A percentile compares a stretch with the other conserved stretches of the same genome.
Evolutionary conservation across 179 eudicot genomes (phyloP).

Genomic region (Spinacia oleracea): DNA sequence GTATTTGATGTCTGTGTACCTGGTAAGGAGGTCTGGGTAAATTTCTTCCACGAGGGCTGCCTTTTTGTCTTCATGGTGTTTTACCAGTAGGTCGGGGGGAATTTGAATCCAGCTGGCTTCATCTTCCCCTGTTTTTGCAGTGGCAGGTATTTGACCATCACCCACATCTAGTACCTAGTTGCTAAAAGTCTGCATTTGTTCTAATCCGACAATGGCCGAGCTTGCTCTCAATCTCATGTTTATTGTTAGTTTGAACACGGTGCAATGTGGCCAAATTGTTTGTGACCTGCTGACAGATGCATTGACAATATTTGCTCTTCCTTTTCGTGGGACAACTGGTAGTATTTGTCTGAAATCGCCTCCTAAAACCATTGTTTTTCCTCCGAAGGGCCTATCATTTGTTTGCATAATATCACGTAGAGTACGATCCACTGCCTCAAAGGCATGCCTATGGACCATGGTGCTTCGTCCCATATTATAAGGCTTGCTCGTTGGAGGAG

Average conservation of each 20-base stretch:
- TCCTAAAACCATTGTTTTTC: too few relatives aligned
- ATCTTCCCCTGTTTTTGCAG: not conserved
- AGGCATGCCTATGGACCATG: not conserved
- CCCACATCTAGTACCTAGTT: too few relatives aligned
- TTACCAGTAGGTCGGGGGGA: not conserved
- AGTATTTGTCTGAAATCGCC: not conserved
- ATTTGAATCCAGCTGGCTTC: not conserved
- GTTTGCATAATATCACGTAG: too few relatives aligned
- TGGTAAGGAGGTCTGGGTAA: too few relatives aligned
- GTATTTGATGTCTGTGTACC: too few relatives aligned
- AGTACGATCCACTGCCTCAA: too few relatives aligned
- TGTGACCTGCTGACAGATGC: too few relatives aligned
- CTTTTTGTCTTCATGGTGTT: not conserved
- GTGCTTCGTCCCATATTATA: not conserved
- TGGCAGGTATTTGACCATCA: not conserved
- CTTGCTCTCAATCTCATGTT: not conserved
- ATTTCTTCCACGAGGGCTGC: too few relatives aligned
- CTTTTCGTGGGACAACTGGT: too few relatives aligned
- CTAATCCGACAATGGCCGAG: not conserved
- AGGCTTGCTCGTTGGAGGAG: not conserved
- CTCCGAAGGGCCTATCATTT: too few relatives aligned
- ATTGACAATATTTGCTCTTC: too few relatives aligned
- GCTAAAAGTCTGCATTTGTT: not conserved
- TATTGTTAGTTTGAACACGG: not conserved
- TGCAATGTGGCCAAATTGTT: not conserved